Evolutionary conservation across 1,284 basidiomycete genomes (phyloP), one percentile per base, ranked within the genome.

Genomic region (Xerocomus minutiporus): DNA sequence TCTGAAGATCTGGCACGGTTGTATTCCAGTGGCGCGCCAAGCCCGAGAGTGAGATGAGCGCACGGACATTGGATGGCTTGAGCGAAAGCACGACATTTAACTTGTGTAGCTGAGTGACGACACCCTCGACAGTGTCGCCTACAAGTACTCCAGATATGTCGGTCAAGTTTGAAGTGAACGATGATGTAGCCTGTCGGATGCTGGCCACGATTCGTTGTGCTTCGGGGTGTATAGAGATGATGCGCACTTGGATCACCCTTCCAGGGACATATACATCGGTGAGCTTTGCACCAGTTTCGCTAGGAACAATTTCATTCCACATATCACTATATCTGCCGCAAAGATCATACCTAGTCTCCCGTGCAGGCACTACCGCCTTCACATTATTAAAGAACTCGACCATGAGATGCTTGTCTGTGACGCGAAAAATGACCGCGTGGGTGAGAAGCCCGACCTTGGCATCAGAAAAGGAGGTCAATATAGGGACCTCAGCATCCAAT

Each of bases 351-450:
- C 86, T 88, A 8, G 86, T 83, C 75, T 97, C 95, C 43, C 80
- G 82, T 15, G 79, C 71, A 6, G 93, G 91, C 1, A 99, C 80
- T 48, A 90, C 76, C 1, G 91, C 97, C 61, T 91, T 89, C 48
- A 96, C 63, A 45, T 90, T 89, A 59, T 94, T 96, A 68, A 91
- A 99, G 60, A 97, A 91, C 67, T 96, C 93, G 29, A 97, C 82
- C 56, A 92, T 74, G 48, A 95, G 73, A 55, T 83, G 80, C 66
- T 88, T 94, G 20, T 91, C 88, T 34, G 84, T 75, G 20, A 90
- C 76, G 67, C 86, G 90, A 73, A 85, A 88, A 34, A 99, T 80
- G 6, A 93, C 89, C 2, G 86, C 96, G 64, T 94, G 84, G 0
- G 90, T 83, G 20, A 97, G 74, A 49, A 83, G 70, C 12, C 93